Evolutionary conservation across 768 basidiomycete genomes (phyloP).

Genomic region (Cystoderma amianthinum): DNA sequence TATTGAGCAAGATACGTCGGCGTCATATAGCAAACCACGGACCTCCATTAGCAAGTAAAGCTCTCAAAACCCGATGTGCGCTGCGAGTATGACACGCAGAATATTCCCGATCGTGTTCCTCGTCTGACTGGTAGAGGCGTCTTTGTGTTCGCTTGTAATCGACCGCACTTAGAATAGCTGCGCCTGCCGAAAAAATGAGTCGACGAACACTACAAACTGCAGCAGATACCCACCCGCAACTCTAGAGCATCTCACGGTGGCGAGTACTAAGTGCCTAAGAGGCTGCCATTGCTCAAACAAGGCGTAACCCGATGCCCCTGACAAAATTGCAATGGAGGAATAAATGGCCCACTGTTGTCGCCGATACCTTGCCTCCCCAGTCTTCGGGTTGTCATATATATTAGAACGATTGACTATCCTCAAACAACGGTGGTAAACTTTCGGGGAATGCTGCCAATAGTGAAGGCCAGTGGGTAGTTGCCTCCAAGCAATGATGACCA

Average conservation of each 20-base stretch:
- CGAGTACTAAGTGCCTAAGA: constrained; percentile 69
- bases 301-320: constrained; percentile 28
- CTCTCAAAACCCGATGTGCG: constrained; percentile 69
- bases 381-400: too few species aligned
- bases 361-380: too few species aligned
- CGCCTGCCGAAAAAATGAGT: constrained; percentile 28
- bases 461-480: too few species aligned
- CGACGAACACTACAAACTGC: background rate
- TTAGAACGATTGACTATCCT: too few species aligned
- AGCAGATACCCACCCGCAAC: constrained; percentile 50
- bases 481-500: too few species aligned
- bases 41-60: constrained; percentile 89
- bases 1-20: background rate
- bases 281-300: constrained; percentile 69
- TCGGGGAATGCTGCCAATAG: too few species aligned
- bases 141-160: constrained; percentile 71
- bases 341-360: too few species aligned
- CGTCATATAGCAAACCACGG: constrained; percentile 10
- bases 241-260: constrained; percentile 71
- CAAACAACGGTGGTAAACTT: too few species aligned
- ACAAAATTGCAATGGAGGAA: constrained; percentile 24
- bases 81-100: constrained; percentile 83
- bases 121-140: constrained; percentile 40
- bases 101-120: constrained; percentile 44
- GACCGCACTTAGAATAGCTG: constrained; percentile 55